These are phyloP conservation scores for Vaccinium vitisidaea DNA, from an alignment of 148 eudicot genomes.

Conservation along the genomic window DNA sequence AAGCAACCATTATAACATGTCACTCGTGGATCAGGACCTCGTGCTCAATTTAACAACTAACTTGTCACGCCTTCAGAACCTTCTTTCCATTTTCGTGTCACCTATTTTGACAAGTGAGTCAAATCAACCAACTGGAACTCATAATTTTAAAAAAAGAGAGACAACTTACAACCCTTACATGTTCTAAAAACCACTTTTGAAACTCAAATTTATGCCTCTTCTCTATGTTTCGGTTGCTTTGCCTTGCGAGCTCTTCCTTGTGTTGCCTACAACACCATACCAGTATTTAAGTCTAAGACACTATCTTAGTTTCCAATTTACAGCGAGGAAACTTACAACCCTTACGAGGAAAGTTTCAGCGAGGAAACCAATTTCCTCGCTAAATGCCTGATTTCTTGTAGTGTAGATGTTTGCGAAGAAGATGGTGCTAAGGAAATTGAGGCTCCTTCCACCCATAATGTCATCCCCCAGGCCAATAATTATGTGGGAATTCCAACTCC, in stretches of 20 bases:
- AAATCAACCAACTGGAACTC: neutral
- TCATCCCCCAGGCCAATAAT: too few relatives aligned
- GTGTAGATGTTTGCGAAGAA: too few relatives aligned
- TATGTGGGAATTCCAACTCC: too few relatives aligned
- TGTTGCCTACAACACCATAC: neutral
- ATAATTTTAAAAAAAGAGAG: neutral
- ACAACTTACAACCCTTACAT: neutral
- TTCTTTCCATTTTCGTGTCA: neutral
- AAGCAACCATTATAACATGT: neutral
- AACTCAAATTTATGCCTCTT: neutral
- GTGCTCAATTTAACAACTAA: neutral
- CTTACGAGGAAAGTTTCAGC: too few relatives aligned
- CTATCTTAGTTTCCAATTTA: neutral
- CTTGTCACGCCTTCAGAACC: neutral
- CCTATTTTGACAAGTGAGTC: neutral
- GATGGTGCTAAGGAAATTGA: too few relatives aligned
- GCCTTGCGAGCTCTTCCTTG: neutral
- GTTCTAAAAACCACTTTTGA: constrained; percentile 1
- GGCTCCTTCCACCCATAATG: too few relatives aligned
- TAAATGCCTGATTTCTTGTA: too few relatives aligned
- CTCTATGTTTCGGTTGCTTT: neutral
- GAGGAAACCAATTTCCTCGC: too few relatives aligned
- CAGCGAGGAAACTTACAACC: too few relatives aligned
- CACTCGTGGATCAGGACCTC: neutral
- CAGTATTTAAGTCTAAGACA: neutral